Base-by-base conservation (phyloP, 83 land plant species). In the Larix sibirica region DNA sequence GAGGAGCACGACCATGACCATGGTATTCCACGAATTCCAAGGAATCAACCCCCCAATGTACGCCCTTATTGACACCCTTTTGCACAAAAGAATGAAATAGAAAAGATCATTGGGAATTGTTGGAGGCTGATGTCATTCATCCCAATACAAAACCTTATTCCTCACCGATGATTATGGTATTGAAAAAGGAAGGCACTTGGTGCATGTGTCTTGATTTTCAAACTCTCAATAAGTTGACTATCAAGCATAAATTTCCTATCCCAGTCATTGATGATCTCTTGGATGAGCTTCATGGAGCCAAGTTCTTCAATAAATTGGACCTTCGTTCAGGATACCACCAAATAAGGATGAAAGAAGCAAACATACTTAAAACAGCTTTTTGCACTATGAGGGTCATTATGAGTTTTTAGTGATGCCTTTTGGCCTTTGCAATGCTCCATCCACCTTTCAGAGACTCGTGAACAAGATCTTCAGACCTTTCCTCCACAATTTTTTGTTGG, bases 191-290 rank as follows among this genome's bases (percentile, higher is more conserved):
- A 76, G 82, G 84, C 9, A 23, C n/a, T 24, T 76, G 44, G 42
- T 31, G 84, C 0, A 18, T 83, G 9, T 84, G 85, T 50, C 73
- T 84, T 9, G 85, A 80, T 38, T 84, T 79, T 73, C n/a, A 68
- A 3, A 4, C 33, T 5, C 23, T 84, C 33, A 83, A 83, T 73
- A 47, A 44, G 38, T n/a, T 13, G 12, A 82, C 82, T n/a, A 75
- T 82, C 14, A 38, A 84, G 33, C 38, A 80, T 54, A 80, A 54
- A 24, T 84, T 62, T 38, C 86, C 86, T 7, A 81, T 84, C 59
- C 85, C 86, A 1, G 7, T 44, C 17, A 79, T 84, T 9, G 86
- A 84, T 5, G 85, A 84, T 26, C 79, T 84, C 7, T 66, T 84
- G 33, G 86, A 82, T 58, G 79, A 81, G 31, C 33, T 84, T 20